These are phyloP conservation scores for Comarum palustre DNA, from an alignment of 306 rosid genomes.

Conservation along the genomic window DNA sequence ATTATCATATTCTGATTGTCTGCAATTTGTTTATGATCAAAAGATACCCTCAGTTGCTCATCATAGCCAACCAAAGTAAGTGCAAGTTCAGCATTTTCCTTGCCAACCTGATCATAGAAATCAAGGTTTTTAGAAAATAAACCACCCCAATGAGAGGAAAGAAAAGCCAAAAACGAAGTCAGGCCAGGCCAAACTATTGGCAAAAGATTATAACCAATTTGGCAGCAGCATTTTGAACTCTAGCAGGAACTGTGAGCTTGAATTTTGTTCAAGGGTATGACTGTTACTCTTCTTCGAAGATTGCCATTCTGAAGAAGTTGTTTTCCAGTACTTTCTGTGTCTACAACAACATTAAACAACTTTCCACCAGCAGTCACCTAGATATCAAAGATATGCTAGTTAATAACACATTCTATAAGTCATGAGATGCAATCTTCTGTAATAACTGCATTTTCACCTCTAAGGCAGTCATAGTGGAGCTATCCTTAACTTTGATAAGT, in stretches of 20 bases:
- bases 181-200: neutral
- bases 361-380: conserved; percentile 98
- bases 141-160: neutral
- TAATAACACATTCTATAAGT: neutral
- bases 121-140: conserved; percentile 16
- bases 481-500: conserved; percentile 84
- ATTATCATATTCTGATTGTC: neutral
- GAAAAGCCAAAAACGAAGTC: neutral
- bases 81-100: conserved; percentile 75
- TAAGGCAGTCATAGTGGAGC: conserved; percentile 79
- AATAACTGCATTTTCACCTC: conserved; percentile 54
- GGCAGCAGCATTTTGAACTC: conserved; percentile 64
- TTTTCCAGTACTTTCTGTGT: conserved; percentile 83
- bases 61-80: conserved; percentile 90
- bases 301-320: conserved; percentile 82
- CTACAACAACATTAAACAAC: conserved; percentile 88
- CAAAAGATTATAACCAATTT: conserved; percentile 55
- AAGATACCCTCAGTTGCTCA: conserved; percentile 69
- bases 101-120: conserved; percentile 70
- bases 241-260: conserved; percentile 51
- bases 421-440: conserved; percentile 6
- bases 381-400: conserved; percentile 19
- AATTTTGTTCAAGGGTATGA: conserved; percentile 92
- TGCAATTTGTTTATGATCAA: neutral
- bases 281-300: conserved; percentile 89